Evolutionary conservation across 192 early-diverging fungal genomes (phyloP), one percentile per base, ranked within the genome.

Genomic region (Allomyces macrogynus): DNA sequence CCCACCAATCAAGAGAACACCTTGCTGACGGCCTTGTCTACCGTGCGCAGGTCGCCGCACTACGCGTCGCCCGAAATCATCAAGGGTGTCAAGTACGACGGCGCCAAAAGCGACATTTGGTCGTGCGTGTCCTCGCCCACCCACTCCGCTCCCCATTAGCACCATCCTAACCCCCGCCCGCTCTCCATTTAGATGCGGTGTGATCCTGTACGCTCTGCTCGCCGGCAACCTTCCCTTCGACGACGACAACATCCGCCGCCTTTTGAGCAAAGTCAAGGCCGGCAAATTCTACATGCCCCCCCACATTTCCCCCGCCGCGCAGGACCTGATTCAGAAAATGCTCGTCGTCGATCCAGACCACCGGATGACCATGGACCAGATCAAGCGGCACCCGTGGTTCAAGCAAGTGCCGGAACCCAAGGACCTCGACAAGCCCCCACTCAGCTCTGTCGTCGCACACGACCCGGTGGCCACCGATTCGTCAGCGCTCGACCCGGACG

Each of bases 161-260:
- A 27, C 4, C 26, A 27, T 4, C 2, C 26, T 27, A 4, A 27
- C 26, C 26, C 26, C 26, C 26, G 2, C 26, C 26, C 26, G 2
- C 26, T 27, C 26, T 27, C 26, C 26, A 1, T 27, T 27, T 8
- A 40, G 32, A 40, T 40, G 32, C 68, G 86, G 86, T 3, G 77
- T 88, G n/a, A 87, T 88, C 43, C 68, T 88, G 11, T 88, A 74
- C 70, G 86, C 84, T 0, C 65, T 88, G n/a, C 65, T 88, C 25
- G 81, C 79, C 27, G 86, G 86, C 11, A 79, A 83, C 64, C 68
- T 88, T 43, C 86, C 86, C 7, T 88, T 88, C 75, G 85, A 88
- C 61, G 86, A 87, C 67, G 81, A 85, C 62, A 86, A 88, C 68
- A 87, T 87, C 63, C 66, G 78, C 22, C 64, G 73, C 43, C 67